Base-by-base conservation (phyloP, 768 basidiomycete genomes). In the Boletus tomentosulus region DNA sequence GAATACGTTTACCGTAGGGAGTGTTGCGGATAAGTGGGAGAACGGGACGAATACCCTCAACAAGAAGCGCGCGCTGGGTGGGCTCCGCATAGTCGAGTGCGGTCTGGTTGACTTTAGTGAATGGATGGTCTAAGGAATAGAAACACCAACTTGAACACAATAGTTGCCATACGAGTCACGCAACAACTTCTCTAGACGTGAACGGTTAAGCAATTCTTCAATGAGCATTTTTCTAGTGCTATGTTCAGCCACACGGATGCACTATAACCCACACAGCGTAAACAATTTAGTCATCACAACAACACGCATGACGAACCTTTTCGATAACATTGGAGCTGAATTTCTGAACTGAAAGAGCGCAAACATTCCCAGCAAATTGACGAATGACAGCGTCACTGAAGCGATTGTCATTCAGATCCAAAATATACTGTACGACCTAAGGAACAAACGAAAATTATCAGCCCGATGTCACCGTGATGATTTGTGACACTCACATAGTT, bases 311-410 rank as follows among this genome's bases (percentile, higher is more conserved):
- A 56, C 72, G 10, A 37, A 88, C 89, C 81, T 97, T 97, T 75
- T 97, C 95, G 57, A 97, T 95, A 56, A 99, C 97, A 70, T 99
- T 99, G 57, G 96, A 98, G 58, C 93, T 96, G 75, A 99, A 99
- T 74, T 99, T 99, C 71, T 99, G 97, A 15, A 98, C 96, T 6
- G 95, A 98, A 50, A 99, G 76, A 6, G 93, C 93, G 70, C 95
- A 98, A 55, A 98, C 92, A 66, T 99, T 98, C 63, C 97, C 97
- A 50, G 91, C 77, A 73, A 98, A 99, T 67, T 98, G 97, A 58
- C 96, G 86, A 63, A 98, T 98, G 62, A 99, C 91, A 46, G 80
- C 96, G 73, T 98, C 96, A 60, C 92, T 96, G 80, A 98, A 99
- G 42, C 97, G 84, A 71, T 92, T 95, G 75, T 99, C 97, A 73